These are phyloP conservation scores for Phalaenopsis equestris DNA, from an alignment of 106 monocot species.

Conservation along the genomic window DNA sequence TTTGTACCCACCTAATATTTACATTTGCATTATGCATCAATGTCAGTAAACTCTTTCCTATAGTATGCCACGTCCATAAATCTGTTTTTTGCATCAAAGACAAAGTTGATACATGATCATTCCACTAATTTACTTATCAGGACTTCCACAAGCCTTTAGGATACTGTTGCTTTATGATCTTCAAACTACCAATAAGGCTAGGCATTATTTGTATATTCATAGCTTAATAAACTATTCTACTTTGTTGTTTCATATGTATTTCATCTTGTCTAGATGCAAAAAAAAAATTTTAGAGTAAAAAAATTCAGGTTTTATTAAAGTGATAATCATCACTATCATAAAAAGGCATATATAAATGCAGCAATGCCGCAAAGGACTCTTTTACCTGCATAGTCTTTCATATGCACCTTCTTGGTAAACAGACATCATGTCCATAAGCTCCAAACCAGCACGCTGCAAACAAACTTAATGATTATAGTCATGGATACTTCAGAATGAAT, in stretches of 20 bases:
- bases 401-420: conserved; percentile 84
- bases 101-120: too few species aligned
- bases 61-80: background rate
- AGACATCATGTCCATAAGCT: conserved; percentile 86
- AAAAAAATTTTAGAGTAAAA: too few species aligned
- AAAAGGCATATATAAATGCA: too few species aligned
- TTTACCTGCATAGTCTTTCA: conserved; percentile 66
- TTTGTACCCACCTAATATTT: conserved; percentile 81
- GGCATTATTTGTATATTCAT: background rate
- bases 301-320: too few species aligned
- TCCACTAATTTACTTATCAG: background rate
- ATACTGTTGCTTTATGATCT: background rate
- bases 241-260: too few species aligned
- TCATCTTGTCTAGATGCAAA: too few species aligned
- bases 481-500: background rate
- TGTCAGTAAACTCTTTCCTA: background rate
- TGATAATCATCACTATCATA: too few species aligned
- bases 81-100: background rate
- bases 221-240: background rate
- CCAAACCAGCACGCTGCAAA: conserved; percentile 62
- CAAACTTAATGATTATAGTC: background rate
- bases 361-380: background rate
- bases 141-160: background rate
- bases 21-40: background rate
- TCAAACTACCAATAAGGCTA: background rate